Conservation (phyloP, 2,329 filamentous ascomycete genomes). For the Apiospora koreana region DNA sequence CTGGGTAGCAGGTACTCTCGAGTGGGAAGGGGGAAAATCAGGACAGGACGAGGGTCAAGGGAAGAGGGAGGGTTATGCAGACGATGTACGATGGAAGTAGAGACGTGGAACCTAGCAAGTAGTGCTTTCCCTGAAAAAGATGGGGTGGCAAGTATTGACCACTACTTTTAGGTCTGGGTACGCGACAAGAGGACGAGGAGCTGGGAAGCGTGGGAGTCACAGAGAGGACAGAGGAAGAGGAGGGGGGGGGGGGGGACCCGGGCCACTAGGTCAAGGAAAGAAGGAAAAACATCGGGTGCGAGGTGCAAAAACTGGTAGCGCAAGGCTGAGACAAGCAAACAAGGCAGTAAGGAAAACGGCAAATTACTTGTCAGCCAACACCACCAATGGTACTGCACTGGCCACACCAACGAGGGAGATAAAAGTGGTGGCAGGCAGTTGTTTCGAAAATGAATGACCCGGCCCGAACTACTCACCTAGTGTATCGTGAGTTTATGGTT, state of each 20-base stretch:
- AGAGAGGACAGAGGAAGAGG: neutral
- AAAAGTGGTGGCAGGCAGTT: conserved; percentile 4
- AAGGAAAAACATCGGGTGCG: conserved; percentile 8
- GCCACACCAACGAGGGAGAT: neutral
- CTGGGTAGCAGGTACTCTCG: conserved; percentile 8
- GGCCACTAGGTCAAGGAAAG: conserved; percentile 4
- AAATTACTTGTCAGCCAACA: neutral
- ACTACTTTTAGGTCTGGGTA: conserved; percentile 9
- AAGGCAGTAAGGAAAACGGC: neutral
- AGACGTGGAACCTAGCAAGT: conserved; percentile 12
- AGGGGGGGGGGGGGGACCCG: too few relatives aligned
- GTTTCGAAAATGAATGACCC: neutral
- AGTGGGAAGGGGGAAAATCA: conserved; percentile 1
- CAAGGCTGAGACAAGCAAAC: conserved; percentile 5
- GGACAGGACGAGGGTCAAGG: conserved; percentile 9
- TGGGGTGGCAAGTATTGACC: conserved; percentile 10
- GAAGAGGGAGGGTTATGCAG: conserved; percentile 12
- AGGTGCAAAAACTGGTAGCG: conserved; percentile 4
- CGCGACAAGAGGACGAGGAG: neutral
- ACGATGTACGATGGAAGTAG: conserved; percentile 13
- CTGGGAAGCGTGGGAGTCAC: too few relatives aligned
- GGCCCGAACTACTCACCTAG: conserved; percentile 6
- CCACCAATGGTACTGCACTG: too few relatives aligned
- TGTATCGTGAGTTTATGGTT: conserved; percentile 2
- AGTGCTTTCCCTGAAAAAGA: conserved; percentile 8